Evolutionary conservation across 257 asterid species (phyloP).

Genomic region (Oldenlandia corymbosa): DNA sequence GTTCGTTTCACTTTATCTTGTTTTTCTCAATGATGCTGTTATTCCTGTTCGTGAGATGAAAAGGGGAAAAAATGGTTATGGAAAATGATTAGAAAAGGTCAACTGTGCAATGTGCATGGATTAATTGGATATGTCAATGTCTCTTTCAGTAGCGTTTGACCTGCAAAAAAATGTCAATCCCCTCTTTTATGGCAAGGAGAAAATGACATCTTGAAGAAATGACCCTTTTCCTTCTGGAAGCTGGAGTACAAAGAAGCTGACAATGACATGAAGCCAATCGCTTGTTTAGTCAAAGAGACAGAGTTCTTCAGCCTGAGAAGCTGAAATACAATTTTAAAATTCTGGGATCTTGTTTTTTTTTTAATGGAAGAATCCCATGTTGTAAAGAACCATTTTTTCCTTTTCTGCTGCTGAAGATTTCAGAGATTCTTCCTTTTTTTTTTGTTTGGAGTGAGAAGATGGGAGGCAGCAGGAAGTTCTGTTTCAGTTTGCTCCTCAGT

Average conservation of each 20-base stretch:
- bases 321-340: background rate
- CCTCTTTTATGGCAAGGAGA: conserved; percentile 17
- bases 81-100: conserved; percentile 29
- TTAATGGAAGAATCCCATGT: background rate
- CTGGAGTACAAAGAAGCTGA: conserved; percentile 10
- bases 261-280: background rate
- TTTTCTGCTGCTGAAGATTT: conserved; percentile 6
- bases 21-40: too few relatives aligned
- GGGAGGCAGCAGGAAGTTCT: conserved; percentile 26
- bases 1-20: too few relatives aligned
- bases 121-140: conserved; percentile 25
- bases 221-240: conserved; percentile 19
- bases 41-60: too few relatives aligned
- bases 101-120: conserved; percentile 25
- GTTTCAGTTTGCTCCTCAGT: conserved; percentile 25
- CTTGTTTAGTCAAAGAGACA: background rate
- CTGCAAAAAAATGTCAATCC: conserved; percentile 27
- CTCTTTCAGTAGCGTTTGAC: conserved; percentile 19
- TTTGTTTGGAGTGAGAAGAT: conserved; percentile 27
- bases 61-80: too few relatives aligned
- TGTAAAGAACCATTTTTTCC: conserved; percentile 3
- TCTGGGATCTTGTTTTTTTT: background rate
- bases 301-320: background rate
- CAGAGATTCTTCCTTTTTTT: conserved; percentile 6
- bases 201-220: conserved; percentile 11